A percentile compares a stretch with the other conserved stretches of the same genome.
Conservation (phyloP, 2,329 filamentous ascomycete genomes). For the Zymoseptoria ardabiliae region DNA sequence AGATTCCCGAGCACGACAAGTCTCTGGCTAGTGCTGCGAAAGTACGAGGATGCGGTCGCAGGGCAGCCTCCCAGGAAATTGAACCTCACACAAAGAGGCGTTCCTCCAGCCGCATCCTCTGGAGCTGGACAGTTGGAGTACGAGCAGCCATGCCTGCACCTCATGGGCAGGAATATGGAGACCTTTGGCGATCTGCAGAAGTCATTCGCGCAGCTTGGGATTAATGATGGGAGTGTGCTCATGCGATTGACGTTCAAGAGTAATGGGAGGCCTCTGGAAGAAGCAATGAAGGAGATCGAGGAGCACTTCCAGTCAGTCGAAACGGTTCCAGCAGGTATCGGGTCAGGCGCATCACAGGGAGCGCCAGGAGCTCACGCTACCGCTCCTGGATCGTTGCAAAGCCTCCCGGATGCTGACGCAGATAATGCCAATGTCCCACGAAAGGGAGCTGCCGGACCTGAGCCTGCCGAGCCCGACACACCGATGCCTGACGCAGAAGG, state of each 20-base stretch:
- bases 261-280: slow-evolving; percentile 71
- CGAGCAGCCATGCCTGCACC: slow-evolving; percentile 74
- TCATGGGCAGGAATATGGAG: slow-evolving; percentile 72
- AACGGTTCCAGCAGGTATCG: slow-evolving; percentile 20
- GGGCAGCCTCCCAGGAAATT: slow-evolving; percentile 35
- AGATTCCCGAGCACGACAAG: slow-evolving; percentile 85
- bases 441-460: slow-evolving; percentile 17
- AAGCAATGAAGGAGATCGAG: slow-evolving; percentile 75
- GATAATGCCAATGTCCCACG: slow-evolving; percentile 16
- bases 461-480: slow-evolving; percentile 22
- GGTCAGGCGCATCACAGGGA: slow-evolving; percentile 1
- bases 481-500: slow-evolving; percentile 15
- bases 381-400: slow-evolving; percentile 11
- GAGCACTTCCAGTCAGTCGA: slow-evolving; percentile 57
- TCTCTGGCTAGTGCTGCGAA: slow-evolving; percentile 80
- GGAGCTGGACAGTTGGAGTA: slow-evolving; percentile 73
- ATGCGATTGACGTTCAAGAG: slow-evolving; percentile 69
- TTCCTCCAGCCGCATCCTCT: slow-evolving; percentile 53
- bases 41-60: slow-evolving; percentile 74
- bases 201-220: slow-evolving; percentile 76
- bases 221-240: slow-evolving; percentile 74
- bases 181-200: slow-evolving; percentile 80
- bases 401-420: slow-evolving; percentile 18
- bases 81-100: slow-evolving; percentile 78
- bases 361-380: slow-evolving; percentile 23